Evolutionary conservation across 192 early-diverging fungal genomes (phyloP), one percentile per base, ranked within the genome.

Genomic region (Powellomyces hirtus): DNA sequence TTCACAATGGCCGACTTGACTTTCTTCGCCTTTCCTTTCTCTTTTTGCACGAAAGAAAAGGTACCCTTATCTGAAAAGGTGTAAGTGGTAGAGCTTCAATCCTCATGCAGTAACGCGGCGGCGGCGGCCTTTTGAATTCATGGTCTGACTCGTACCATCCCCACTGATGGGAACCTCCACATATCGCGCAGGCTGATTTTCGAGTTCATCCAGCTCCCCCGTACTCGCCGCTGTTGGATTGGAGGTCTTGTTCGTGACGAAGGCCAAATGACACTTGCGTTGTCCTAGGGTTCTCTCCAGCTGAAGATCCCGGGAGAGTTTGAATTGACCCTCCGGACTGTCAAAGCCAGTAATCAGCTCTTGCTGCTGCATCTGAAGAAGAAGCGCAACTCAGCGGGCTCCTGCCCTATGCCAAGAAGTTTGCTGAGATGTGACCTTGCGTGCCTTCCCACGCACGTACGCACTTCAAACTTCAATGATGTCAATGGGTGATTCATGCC

Each of bases 1-100:
- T 73, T 72, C 24, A 38, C 62, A 1, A 64, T 51, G 18, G 61
- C 64, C 13, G 49, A 2, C 50, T 75, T 75, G 13, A 62, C 57
- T 50, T 75, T 75, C 59, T 79, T 79, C 30, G 38, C 70, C 27
- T 69, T 69, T 22, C 35, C 44, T 51, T 59, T 66, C 10, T 45
- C 65, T 35, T 31, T 59, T 18, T 37, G 13, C 3, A 68, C 4
- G 35, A 67, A 68, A 14, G 51, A 59, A 46, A 73, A 73, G n/a
- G 35, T 60, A 35, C 56, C 55, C 27, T 44, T 69, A n/a, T 60
- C 51, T 51, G 37, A 16, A 50, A 40, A n/a, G n/a, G n/a, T n/a
- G n/a, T n/a, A n/a, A n/a, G n/a, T n/a, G n/a, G n/a, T n/a, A 11
- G 10, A 16, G 2, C 31, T 62, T 49, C 4, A 6, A n/a, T 29